phyloP scores from a whole-genome alignment of 2,329 filamentous ascomycete species.

The Waltergamsia citrina region DNA sequence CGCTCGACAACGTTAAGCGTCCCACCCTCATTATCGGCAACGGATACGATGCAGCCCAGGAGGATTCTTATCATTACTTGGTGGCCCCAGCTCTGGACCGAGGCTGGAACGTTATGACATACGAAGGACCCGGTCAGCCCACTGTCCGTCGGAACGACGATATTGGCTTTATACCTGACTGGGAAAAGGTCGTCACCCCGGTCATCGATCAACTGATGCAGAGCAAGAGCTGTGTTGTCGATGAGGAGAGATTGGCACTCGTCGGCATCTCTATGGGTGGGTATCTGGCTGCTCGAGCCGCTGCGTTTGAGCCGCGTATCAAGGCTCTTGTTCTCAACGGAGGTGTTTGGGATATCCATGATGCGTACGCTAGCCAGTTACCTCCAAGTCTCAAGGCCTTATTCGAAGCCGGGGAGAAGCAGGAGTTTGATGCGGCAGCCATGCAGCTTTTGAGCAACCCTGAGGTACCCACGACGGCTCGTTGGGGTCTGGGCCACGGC shows the following conservation, averaged over 20 bases:
- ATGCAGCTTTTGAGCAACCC: slow-evolving; percentile 2
- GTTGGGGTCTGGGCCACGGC: slow-evolving; percentile 15
- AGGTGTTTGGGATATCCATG: slow-evolving; percentile 21
- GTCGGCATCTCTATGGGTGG: slow-evolving; percentile 32
- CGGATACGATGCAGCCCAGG: slow-evolving; percentile 32
- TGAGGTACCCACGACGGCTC: slow-evolving; percentile 6
- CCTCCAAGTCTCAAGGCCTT: slow-evolving; percentile 5
- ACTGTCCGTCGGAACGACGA: slow-evolving; percentile 27
- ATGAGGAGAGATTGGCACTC: slow-evolving; percentile 17
- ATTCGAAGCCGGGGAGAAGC: slow-evolving; percentile 8
- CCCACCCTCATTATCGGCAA: slow-evolving; percentile 31
- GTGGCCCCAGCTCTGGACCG: slow-evolving; percentile 23
- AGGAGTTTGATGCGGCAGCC: slow-evolving; percentile 10
- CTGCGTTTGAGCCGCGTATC: slow-evolving; percentile 32
- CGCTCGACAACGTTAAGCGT: slow-evolving; percentile 6
- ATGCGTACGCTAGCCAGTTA: slow-evolving; percentile 3
- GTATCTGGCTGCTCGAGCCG: slow-evolving; percentile 26
- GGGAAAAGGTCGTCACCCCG: slow-evolving; percentile 29
- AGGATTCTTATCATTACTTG: slow-evolving; percentile 29
- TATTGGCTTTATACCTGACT: slow-evolving; percentile 33
- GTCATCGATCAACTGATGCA: slow-evolving; percentile 25
- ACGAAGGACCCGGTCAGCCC: slow-evolving; percentile 35
- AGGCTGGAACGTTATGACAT: slow-evolving; percentile 31
- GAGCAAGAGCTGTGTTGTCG: slow-evolving; percentile 3
- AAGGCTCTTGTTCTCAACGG: slow-evolving; percentile 28